Percentiles rank a stretch among this genome's conserved stretches.
Evolutionary conservation across 345 rosid genomes (phyloP).

Genomic region (Boechera stricta): DNA sequence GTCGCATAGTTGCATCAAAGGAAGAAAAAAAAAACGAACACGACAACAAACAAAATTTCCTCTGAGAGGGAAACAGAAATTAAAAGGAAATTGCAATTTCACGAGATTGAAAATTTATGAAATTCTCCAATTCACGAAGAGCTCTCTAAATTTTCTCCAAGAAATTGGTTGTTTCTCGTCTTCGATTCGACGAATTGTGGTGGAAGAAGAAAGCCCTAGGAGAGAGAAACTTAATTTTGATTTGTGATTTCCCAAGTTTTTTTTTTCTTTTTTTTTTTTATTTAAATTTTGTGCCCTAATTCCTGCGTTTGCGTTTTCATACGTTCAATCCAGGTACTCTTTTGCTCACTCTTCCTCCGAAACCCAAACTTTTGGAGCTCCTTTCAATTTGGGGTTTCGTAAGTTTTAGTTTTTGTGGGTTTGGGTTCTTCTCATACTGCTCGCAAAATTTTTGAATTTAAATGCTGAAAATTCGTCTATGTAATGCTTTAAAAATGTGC

Average conservation of each 20-base stretch:
- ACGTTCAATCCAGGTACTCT: constrained; percentile 54
- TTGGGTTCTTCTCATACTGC: constrained; percentile 18
- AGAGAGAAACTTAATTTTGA: constrained; percentile 33
- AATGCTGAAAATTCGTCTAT: too few relatives aligned
- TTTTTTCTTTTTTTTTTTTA: not conserved
- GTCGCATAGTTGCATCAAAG: constrained; percentile 21
- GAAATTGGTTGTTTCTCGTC: not conserved
- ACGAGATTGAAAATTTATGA: constrained; percentile 3
- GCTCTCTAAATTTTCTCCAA: not conserved
- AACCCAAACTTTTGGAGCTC: constrained; percentile 53
- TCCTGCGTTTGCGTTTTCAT: constrained; percentile 45
- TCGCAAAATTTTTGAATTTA: constrained; percentile 6
- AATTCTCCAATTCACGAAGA: constrained; percentile 8
- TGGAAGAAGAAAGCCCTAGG: constrained; percentile 50
- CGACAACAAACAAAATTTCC: constrained; percentile 26
- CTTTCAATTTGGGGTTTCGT: constrained; percentile 41
- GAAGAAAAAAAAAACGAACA: not conserved
- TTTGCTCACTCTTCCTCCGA: constrained; percentile 32
- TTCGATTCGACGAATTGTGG: constrained; percentile 15
- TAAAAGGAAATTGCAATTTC: constrained; percentile 33
- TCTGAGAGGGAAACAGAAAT: constrained; percentile 39
- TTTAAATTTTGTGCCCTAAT: constrained; percentile 46
- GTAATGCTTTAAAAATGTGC: constrained; percentile 8
- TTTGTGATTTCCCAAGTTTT: not conserved
- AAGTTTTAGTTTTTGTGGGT: constrained; percentile 32